phyloP scores from a whole-genome alignment of 805 yeast species.

The Sugiyamaella mastotermitis region DNA sequence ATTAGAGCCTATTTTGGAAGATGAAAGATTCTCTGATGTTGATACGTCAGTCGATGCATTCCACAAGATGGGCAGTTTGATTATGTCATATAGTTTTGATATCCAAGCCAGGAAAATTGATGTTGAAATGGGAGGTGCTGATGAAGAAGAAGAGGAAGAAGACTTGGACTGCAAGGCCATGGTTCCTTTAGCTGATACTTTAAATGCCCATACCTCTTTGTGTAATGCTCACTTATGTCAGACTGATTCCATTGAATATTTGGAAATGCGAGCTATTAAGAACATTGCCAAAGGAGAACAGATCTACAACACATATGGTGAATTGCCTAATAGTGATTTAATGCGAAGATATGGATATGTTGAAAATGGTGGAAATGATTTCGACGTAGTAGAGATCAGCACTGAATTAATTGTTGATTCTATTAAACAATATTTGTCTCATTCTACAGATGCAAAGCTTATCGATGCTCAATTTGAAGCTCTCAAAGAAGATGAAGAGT shows the following conservation, averaged over 20 bases:
- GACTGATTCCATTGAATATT: slow-evolving; percentile 29
- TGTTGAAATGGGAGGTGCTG: slow-evolving; percentile 26
- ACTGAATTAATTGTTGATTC: slow-evolving; percentile 37
- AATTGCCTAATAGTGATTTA: slow-evolving; percentile 85
- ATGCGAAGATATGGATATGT: slow-evolving; percentile 89
- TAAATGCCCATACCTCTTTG: slow-evolving; percentile 75
- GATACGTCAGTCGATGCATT: slow-evolving; percentile 50
- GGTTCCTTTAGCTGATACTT: slow-evolving; percentile 89
- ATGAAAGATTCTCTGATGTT: slow-evolving; percentile 14
- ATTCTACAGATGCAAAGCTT: neutral
- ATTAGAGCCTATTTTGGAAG: slow-evolving; percentile 38
- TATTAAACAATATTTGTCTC: slow-evolving; percentile 4
- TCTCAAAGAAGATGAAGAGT: slow-evolving; percentile 16
- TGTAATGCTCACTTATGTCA: slow-evolving; percentile 70
- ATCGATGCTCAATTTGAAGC: slow-evolving; percentile 4
- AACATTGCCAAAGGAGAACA: slow-evolving; percentile 63
- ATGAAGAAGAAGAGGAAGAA: slow-evolving; percentile 36
- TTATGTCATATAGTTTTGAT: slow-evolving; percentile 90
- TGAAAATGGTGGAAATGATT: slow-evolving; percentile 62
- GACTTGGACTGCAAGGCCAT: slow-evolving; percentile 53
- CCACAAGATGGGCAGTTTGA: slow-evolving; percentile 67
- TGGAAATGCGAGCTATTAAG: slow-evolving; percentile 69
- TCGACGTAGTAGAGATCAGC: slow-evolving; percentile 76
- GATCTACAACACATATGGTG: slow-evolving; percentile 83
- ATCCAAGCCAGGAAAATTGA: slow-evolving; percentile 37